Percentiles rank a stretch among this genome's conserved stretches.
Evolutionary conservation across 176 grass and related monocot species (phyloP).

Genomic region (Zea mays): DNA sequence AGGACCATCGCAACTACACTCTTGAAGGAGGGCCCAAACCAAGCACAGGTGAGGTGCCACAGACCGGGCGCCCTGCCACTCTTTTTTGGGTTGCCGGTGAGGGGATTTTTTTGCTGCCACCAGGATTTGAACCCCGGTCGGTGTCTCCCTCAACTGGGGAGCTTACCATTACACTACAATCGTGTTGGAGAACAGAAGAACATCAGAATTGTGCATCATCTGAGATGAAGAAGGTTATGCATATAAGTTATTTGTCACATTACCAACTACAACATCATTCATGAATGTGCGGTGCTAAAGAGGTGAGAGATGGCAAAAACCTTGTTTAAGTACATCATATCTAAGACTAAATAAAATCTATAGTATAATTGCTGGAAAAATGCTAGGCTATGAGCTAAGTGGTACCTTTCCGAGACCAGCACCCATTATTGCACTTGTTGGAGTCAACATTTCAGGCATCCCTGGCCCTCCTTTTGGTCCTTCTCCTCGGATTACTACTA

Average conservation of each 20-base stretch:
- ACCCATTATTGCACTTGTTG: slow-evolving; percentile 98
- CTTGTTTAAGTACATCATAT: neutral
- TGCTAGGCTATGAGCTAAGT: neutral
- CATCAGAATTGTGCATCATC: slow-evolving; percentile 14
- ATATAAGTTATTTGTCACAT: neutral
- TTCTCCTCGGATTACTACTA: slow-evolving; percentile 92
- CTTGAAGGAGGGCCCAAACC: too few relatives aligned
- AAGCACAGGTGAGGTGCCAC: too few relatives aligned
- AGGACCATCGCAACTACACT: too few relatives aligned
- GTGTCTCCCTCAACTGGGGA: too few relatives aligned
- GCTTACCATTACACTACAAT: too few relatives aligned
- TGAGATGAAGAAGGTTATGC: neutral
- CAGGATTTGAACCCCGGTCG: too few relatives aligned
- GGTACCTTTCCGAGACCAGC: slow-evolving; percentile 94
- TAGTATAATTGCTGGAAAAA: slow-evolving; percentile 3
- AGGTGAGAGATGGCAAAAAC: neutral
- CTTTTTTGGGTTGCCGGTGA: too few relatives aligned
- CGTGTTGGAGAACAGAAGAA: too few relatives aligned
- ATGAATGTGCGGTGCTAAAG: neutral
- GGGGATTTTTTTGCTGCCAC: too few relatives aligned
- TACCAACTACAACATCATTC: neutral
- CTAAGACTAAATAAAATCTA: slow-evolving; percentile 12
- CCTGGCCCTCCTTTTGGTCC: slow-evolving; percentile 94
- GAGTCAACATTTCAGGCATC: slow-evolving; percentile 99
- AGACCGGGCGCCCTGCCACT: too few relatives aligned